These are phyloP conservation scores for Diospyros lotus DNA, from an alignment of 148 eudicot species.

Conservation along the genomic window DNA sequence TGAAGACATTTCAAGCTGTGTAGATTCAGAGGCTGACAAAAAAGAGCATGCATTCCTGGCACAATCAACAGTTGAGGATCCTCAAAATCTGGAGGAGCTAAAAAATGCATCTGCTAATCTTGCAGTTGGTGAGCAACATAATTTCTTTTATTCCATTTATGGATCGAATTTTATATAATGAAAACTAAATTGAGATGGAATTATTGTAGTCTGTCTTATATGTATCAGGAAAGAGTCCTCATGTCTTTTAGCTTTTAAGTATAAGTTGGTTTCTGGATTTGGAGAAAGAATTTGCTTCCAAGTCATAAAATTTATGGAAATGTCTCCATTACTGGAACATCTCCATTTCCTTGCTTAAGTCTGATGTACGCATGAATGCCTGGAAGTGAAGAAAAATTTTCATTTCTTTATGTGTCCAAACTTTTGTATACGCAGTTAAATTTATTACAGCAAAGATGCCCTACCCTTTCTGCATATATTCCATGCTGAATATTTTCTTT, in stretches of 20 bases:
- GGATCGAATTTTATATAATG: neutral
- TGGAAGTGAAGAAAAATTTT: conserved; percentile 3
- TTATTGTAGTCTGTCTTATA: neutral
- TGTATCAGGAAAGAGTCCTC: neutral
- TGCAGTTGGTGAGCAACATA: conserved; percentile 55
- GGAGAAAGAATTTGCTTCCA: neutral
- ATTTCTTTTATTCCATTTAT: neutral
- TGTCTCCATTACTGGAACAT: neutral
- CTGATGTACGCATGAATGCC: neutral
- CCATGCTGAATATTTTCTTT: no score
- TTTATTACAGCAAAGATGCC: neutral
- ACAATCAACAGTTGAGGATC: conserved; percentile 20
- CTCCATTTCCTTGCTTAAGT: neutral
- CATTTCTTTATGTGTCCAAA: neutral
- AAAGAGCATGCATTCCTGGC: conserved; percentile 13
- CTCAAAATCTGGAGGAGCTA: conserved; percentile 28
- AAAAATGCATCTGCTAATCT: conserved; percentile 35
- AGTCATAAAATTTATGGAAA: neutral
- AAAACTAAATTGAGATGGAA: neutral
- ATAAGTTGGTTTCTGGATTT: neutral
- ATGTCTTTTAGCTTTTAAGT: neutral
- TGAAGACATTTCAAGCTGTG: conserved; percentile 18
- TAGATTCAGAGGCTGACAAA: conserved; percentile 18
- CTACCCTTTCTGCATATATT: conserved; percentile 23
- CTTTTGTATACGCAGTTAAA: neutral